Evolutionary conservation across 139 green algal species (phyloP).

Genomic region (Tetradesmus lagerheimii): DNA sequence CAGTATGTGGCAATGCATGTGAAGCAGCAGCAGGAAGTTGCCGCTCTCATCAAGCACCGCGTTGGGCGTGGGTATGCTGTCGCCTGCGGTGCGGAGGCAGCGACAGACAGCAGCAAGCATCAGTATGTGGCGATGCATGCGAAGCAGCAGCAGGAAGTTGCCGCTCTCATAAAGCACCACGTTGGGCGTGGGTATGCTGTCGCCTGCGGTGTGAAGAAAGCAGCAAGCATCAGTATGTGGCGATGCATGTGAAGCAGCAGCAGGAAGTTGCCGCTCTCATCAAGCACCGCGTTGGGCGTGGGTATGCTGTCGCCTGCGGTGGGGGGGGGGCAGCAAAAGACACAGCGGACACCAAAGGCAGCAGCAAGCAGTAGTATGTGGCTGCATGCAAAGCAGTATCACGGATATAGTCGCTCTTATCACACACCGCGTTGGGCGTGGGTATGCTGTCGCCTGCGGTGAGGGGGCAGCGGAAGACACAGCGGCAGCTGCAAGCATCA

Average conservation of each 20-base stretch:
- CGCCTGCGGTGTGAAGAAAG: neutral
- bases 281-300: conserved; percentile 90
- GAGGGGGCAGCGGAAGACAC: neutral
- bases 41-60: conserved; percentile 95
- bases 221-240: too few relatives aligned
- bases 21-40: conserved; percentile 95
- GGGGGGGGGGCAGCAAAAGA: too few relatives aligned
- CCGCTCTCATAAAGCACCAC: conserved; percentile 94
- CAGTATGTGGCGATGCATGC: too few relatives aligned
- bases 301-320: conserved; percentile 43
- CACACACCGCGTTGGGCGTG: conserved; percentile 90
- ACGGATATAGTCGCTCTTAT: conserved; percentile 93
- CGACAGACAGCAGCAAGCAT: neutral
- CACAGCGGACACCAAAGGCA: neutral
- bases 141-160: conserved; percentile 95
- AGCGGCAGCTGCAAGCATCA: conserved; percentile 79
- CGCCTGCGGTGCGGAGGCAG: neutral
- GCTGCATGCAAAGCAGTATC: too few relatives aligned
- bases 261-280: conserved; percentile 94
- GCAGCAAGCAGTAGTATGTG: too few relatives aligned
- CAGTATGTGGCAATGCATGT: too few relatives aligned
- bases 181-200: conserved; percentile 70
- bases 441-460: conserved; percentile 43
- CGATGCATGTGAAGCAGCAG: too few relatives aligned
- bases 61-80: conserved; percentile 70